These are phyloP conservation scores for Taiwanofungus camphoratus DNA, from an alignment of 1,284 basidiomycete genomes.

Conservation along the genomic window DNA sequence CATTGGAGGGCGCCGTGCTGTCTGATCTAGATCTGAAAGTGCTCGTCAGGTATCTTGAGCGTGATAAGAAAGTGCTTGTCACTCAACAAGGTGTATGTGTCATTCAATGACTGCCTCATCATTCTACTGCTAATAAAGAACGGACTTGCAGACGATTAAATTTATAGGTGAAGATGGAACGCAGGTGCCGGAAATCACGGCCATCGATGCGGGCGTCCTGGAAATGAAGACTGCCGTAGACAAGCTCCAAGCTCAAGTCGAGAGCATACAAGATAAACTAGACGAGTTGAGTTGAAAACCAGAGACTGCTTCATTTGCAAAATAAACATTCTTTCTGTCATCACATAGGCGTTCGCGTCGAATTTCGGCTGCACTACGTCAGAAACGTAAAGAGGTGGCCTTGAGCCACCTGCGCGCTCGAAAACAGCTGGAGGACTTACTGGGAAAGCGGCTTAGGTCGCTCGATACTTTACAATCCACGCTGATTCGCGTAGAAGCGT, in stretches of 20 bases:
- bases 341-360: constrained; percentile 56
- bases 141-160: constrained; percentile 62
- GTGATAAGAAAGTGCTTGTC: constrained; percentile 65
- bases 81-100: constrained; percentile 57
- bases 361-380: constrained; percentile 57
- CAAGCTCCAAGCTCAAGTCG: constrained; percentile 63
- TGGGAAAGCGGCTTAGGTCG: constrained; percentile 70
- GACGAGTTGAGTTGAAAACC: constrained; percentile 57
- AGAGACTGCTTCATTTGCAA: too few relatives aligned
- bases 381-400: constrained; percentile 70
- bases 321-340: too few relatives aligned
- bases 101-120: constrained; percentile 4
- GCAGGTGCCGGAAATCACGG: constrained; percentile 47
- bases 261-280: constrained; percentile 60
- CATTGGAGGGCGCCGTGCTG: constrained; percentile 36
- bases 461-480: constrained; percentile 74
- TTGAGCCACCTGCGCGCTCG: constrained; percentile 72
- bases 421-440: constrained; percentile 75
- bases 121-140: constrained; percentile 1
- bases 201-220: constrained; percentile 69
- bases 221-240: constrained; percentile 65
- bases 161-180: constrained; percentile 41
- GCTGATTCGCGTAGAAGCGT: constrained; percentile 78
- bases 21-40: constrained; percentile 65
- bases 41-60: constrained; percentile 70